phyloP scores from a whole-genome alignment of 305 asterid genomes.

The Fraxinus greggii region DNA sequence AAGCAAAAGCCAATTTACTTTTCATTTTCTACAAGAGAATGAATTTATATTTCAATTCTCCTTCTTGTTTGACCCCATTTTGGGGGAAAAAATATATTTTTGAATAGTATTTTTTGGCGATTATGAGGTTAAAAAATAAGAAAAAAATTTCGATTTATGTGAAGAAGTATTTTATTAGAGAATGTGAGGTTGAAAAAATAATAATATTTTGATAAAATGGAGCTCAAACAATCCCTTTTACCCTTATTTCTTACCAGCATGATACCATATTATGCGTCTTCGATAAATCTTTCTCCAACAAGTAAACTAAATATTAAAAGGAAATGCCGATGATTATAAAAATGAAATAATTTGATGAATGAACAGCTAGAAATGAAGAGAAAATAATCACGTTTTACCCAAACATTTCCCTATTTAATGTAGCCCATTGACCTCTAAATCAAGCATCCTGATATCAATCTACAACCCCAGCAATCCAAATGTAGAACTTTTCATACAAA shows the following conservation, averaged over 20 bases:
- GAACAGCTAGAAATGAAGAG: background rate
- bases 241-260: background rate
- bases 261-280: background rate
- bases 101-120: no score
- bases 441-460: constrained; percentile 9
- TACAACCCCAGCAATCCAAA: background rate
- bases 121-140: background rate
- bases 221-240: constrained; percentile 1
- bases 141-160: no score
- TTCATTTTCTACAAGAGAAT: background rate
- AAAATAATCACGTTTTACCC: constrained; percentile 8
- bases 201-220: no score
- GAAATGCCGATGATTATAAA: no score
- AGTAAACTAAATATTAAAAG: no score
- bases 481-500: background rate
- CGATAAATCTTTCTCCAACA: background rate
- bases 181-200: no score
- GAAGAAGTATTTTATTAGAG: no score
- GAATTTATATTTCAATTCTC: background rate
- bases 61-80: background rate
- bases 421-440: constrained; percentile 6
- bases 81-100: no score
- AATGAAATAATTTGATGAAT: background rate
- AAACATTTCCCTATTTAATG: background rate
- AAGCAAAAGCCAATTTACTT: background rate